Conservation (phyloP, 169 alveolate genomes). For the Miamiensis avidus region DNA sequence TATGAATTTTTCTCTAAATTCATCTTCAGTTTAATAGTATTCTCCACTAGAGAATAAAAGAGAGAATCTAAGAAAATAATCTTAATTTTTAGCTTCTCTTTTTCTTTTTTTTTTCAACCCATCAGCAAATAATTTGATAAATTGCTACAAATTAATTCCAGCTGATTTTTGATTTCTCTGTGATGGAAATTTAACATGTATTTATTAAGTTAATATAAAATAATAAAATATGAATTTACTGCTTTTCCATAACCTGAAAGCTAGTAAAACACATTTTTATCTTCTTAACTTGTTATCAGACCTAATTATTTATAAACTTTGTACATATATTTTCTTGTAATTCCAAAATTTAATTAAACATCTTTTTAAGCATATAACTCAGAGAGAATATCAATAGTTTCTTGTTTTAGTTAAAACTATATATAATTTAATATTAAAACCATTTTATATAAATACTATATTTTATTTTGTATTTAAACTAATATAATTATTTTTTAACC, state of each 20-base stretch:
- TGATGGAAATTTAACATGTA: too few relatives aligned
- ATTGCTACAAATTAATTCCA: neutral
- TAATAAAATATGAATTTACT: neutral
- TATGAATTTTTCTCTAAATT: neutral
- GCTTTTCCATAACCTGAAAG: neutral
- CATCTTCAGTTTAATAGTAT: neutral
- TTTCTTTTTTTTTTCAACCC: neutral
- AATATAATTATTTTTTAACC: neutral
- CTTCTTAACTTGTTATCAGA: neutral
- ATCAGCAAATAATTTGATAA: neutral
- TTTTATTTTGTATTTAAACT: neutral
- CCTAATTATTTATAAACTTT: neutral
- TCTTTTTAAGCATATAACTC: neutral
- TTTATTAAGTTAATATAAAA: too few relatives aligned
- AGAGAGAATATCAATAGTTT: neutral
- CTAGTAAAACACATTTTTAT: neutral
- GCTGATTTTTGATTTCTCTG: neutral
- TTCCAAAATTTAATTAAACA: neutral
- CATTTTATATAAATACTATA: neutral
- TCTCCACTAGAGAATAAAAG: neutral
- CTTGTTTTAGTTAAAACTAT: neutral
- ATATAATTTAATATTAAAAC: neutral
- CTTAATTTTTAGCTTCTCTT: neutral
- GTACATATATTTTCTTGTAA: neutral
- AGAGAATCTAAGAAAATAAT: too few relatives aligned